Base-by-base conservation (phyloP, 1,139 yeast species). In the Hyphopichia burtonii region DNA sequence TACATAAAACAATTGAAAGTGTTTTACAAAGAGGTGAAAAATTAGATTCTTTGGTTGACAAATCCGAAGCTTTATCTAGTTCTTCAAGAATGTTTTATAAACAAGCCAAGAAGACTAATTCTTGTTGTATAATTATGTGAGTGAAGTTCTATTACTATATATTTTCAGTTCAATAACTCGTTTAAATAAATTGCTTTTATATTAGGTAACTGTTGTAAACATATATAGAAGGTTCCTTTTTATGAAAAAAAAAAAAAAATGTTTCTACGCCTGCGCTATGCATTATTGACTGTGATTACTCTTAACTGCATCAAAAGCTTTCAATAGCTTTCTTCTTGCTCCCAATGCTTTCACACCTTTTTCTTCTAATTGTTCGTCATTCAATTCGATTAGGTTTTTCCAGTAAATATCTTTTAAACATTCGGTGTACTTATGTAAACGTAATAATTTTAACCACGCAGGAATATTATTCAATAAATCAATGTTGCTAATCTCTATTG, bases 1-100 rank as follows among this genome's bases (percentile, higher is more conserved):
- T 93, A 58, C 98, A 93, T 68, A 90, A 93, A 71, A 90, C 98
- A 37, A 93, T 93, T 54, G 98, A 94, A 65, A 79, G 86, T 49
- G 97, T 94, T 16, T 76, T 93, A 56, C 96, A 89, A 62, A 83
- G 99, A 63, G 99, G 99, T 37, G 99, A 93, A 67, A 90, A 90
- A 61, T 78, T 93, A 58, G 99, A 93, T 61, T 79, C 94, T 40
- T 75, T 93, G 58, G 99, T 93, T 34, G 97, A 91, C 62, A 93
- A 93, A 71, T 85, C 96, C 23, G 98, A 91, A 62, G 96, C 96
- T 2, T 76, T 93, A 56, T 85, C 95, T 33, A 79, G 89, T 27
- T 82, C 94, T 41, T 87, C 96, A 31, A 80, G 94, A 61, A 87
- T 90, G 87, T 93, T 94, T 63, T 93, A 93, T 73, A 90, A 89